Percentiles rank a stretch among this genome's conserved stretches.
These are phyloP conservation scores for Aristolochia contorta DNA, from an alignment of 164 flowering plant species.

Conservation along the genomic window DNA sequence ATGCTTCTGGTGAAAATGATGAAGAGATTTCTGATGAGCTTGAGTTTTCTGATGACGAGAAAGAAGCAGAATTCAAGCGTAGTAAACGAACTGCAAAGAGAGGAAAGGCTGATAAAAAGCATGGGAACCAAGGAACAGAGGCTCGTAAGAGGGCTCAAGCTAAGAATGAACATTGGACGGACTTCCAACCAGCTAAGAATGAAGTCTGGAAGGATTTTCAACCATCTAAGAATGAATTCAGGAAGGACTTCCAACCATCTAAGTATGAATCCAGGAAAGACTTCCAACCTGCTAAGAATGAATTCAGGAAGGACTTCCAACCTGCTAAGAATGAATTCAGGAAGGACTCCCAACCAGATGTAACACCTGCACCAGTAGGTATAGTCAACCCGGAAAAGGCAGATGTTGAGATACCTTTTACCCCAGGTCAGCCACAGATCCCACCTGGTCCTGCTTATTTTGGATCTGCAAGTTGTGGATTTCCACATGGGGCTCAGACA, in stretches of 20 bases:
- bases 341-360: slow-evolving; percentile 16
- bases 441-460: slow-evolving; percentile 10
- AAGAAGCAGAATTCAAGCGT: slow-evolving; percentile 81
- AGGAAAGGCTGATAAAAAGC: slow-evolving; percentile 30
- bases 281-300: slow-evolving; percentile 3
- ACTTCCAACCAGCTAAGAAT: too few species aligned
- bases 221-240: too few species aligned
- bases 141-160: slow-evolving; percentile 28
- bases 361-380: slow-evolving; percentile 1
- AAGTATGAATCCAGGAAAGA: slow-evolving; percentile 20
- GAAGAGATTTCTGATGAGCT: slow-evolving; percentile 68
- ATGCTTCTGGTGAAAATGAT: slow-evolving; percentile 89
- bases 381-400: slow-evolving; percentile 2
- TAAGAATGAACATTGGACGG: too few species aligned
- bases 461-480: slow-evolving; percentile 13
- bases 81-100: slow-evolving; percentile 48
- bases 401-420: slow-evolving; percentile 1
- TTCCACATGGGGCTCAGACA: slow-evolving; percentile 13
- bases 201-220: too few species aligned
- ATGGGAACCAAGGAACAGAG: slow-evolving; percentile 24
- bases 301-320: too few species aligned
- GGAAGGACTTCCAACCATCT: slow-evolving; percentile 17
- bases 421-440: slow-evolving; percentile 10
- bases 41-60: slow-evolving; percentile 96
- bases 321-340: slow-evolving; percentile 15